These are phyloP conservation scores for Terana coerulea DNA, from an alignment of 768 basidiomycete genomes.

Conservation along the genomic window DNA sequence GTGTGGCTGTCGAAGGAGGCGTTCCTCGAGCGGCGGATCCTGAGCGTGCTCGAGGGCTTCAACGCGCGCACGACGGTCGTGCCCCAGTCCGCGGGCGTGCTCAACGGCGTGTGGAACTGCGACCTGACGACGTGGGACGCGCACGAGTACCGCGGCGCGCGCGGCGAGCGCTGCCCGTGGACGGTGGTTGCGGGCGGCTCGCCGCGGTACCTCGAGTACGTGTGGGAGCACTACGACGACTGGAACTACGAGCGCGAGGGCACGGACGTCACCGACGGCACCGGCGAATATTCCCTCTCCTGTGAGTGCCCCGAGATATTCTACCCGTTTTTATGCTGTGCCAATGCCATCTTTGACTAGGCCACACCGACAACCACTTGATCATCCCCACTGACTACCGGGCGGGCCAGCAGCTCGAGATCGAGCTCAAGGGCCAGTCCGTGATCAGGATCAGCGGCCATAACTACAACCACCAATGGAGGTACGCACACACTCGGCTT, in stretches of 20 bases:
- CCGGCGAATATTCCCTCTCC: constrained; percentile 4
- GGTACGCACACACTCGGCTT: not conserved
- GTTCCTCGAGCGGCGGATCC: constrained; percentile 16
- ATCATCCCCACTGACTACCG: constrained; percentile 4
- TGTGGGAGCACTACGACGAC: constrained; percentile 19
- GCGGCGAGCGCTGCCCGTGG: not conserved
- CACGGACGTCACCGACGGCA: not conserved
- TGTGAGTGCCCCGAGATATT: not conserved
- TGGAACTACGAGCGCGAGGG: constrained; percentile 15
- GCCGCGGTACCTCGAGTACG: constrained; percentile 4
- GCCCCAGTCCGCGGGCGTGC: constrained; percentile 12
- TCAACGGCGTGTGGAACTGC: constrained; percentile 17
- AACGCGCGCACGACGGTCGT: constrained; percentile 19
- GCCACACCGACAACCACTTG: constrained; percentile 3
- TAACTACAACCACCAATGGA: not conserved
- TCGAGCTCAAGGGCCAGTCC: constrained; percentile 6
- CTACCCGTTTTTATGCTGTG: not conserved
- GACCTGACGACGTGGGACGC: constrained; percentile 17
- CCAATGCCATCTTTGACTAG: not conserved
- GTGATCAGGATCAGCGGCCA: constrained; percentile 1
- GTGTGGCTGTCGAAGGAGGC: constrained; percentile 11
- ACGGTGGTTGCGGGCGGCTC: not conserved
- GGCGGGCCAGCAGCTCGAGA: not conserved
- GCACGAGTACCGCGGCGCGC: constrained; percentile 6
- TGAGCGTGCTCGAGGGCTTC: constrained; percentile 11